A percentile compares a stretch with the other conserved stretches of the same genome.
Conservation (phyloP, 768 basidiomycete species). For the Boletus vinaceobasis region DNA sequence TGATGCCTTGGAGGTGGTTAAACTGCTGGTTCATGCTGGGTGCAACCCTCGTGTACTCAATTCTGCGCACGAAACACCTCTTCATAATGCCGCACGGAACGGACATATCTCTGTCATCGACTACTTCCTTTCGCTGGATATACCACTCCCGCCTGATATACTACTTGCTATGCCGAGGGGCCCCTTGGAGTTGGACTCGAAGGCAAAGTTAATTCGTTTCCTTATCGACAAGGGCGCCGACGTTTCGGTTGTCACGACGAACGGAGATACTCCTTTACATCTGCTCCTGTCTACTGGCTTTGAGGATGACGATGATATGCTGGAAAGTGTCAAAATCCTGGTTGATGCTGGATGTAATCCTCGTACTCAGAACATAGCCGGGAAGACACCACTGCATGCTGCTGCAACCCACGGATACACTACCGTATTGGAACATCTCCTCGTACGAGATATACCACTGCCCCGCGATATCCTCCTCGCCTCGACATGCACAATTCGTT, state of each 20-base stretch:
- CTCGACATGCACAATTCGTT: neutral
- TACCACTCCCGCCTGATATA: neutral
- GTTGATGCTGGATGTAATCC: constrained; percentile 1
- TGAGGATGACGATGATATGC: neutral
- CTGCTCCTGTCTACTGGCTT: too few relatives aligned
- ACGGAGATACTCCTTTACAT: neutral
- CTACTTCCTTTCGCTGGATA: neutral
- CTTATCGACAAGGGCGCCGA: neutral
- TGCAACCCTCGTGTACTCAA: neutral
- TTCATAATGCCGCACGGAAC: neutral
- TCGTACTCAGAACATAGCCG: neutral
- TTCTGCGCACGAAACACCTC: neutral
- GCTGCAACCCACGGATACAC: neutral
- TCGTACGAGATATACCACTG: neutral
- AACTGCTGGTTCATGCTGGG: neutral
- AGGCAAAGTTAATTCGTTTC: neutral
- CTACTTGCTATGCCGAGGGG: neutral
- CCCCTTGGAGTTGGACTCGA: too few relatives aligned
- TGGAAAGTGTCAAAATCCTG: neutral
- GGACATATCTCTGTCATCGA: neutral
- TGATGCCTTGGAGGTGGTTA: neutral
- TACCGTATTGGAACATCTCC: neutral
- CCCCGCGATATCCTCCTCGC: neutral
- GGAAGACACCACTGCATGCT: neutral
- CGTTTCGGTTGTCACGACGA: neutral